Conservation (phyloP, 352 stramenopile species). For the Globisporangium paroecandrum region DNA sequence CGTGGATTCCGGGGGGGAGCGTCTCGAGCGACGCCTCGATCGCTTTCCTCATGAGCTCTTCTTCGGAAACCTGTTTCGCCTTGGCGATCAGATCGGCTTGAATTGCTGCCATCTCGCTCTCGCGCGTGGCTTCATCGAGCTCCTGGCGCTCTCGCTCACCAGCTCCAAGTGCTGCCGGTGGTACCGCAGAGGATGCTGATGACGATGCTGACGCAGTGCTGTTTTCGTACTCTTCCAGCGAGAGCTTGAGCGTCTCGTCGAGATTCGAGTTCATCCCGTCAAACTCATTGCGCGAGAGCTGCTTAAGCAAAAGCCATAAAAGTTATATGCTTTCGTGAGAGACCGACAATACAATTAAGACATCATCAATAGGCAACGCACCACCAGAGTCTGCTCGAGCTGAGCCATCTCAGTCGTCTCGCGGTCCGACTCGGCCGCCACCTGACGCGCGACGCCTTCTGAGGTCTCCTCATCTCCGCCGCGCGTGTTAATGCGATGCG, state of each 20-base stretch:
- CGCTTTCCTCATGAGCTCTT: slow-evolving; percentile 66
- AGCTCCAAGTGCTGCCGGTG: not conserved
- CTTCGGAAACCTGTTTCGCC: slow-evolving; percentile 64
- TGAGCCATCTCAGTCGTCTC: slow-evolving; percentile 69
- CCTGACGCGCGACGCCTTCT: slow-evolving; percentile 25
- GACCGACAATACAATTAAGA: not conserved
- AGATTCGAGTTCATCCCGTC: slow-evolving; percentile 72
- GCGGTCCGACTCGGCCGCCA: slow-evolving; percentile 30
- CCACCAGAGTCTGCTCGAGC: slow-evolving; percentile 65
- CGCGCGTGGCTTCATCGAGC: slow-evolving; percentile 46
- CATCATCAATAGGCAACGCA: slow-evolving; percentile 20
- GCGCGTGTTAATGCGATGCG: slow-evolving; percentile 63
- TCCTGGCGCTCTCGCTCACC: slow-evolving; percentile 34
- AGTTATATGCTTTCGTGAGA: not conserved
- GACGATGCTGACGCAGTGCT: slow-evolving; percentile 1
- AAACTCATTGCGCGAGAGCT: slow-evolving; percentile 76
- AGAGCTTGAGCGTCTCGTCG: slow-evolving; percentile 70
- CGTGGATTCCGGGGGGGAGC: not conserved
- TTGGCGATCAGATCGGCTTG: slow-evolving; percentile 69
- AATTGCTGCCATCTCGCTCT: slow-evolving; percentile 74
- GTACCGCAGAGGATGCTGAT: not conserved
- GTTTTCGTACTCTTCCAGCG: slow-evolving; percentile 43
- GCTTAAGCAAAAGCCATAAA: not conserved
- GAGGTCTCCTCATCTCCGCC: slow-evolving; percentile 19
- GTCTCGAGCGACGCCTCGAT: slow-evolving; percentile 61